Percentiles rank a stretch among this genome's conserved stretches.
Evolutionary conservation across 306 rosid species (phyloP).

Genomic region (Abrus precatorius): DNA sequence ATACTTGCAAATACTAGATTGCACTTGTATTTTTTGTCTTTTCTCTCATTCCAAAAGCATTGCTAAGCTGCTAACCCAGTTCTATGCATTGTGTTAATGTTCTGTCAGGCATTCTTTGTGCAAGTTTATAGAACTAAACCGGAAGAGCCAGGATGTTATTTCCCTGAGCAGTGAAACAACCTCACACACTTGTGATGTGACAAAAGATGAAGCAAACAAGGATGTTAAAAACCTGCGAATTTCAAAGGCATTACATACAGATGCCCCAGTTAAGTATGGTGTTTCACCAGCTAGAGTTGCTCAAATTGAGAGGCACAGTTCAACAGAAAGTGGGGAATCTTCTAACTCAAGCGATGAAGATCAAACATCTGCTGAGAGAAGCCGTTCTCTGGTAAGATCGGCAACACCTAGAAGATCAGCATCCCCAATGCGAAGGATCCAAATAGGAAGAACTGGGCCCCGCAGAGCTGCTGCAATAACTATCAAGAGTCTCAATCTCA

Average conservation of each 20-base stretch:
- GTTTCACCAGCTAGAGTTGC: slow-evolving; percentile 98
- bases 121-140: slow-evolving; percentile 65
- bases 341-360: slow-evolving; percentile 79
- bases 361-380: slow-evolving; percentile 77
- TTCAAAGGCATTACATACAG: slow-evolving; percentile 57
- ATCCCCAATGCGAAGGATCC: slow-evolving; percentile 96
- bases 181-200: slow-evolving; percentile 42
- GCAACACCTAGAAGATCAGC: slow-evolving; percentile 91
- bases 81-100: slow-evolving; percentile 37
- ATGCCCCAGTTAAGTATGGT: slow-evolving; percentile 73
- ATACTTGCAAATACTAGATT: slow-evolving; percentile 15
- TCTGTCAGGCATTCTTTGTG: slow-evolving; percentile 66
- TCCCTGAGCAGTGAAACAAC: slow-evolving; percentile 54
- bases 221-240: slow-evolving; percentile 47
- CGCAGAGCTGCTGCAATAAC: slow-evolving; percentile 90
- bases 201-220: slow-evolving; percentile 50
- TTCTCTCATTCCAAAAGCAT: slow-evolving; percentile 20
- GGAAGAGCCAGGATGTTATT: slow-evolving; percentile 49
- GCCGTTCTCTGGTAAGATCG: slow-evolving; percentile 79
- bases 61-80: slow-evolving; percentile 31
- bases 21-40: slow-evolving; percentile 24
- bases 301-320: slow-evolving; percentile 76
- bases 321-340: slow-evolving; percentile 79
- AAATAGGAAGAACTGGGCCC: slow-evolving; percentile 88
- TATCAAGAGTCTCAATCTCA: slow-evolving; percentile 86